A percentile compares a stretch with the other conserved stretches of the same genome.
phyloP scores from a whole-genome alignment of 1,284 basidiomycete genomes.

The Caloboletus firmus region DNA sequence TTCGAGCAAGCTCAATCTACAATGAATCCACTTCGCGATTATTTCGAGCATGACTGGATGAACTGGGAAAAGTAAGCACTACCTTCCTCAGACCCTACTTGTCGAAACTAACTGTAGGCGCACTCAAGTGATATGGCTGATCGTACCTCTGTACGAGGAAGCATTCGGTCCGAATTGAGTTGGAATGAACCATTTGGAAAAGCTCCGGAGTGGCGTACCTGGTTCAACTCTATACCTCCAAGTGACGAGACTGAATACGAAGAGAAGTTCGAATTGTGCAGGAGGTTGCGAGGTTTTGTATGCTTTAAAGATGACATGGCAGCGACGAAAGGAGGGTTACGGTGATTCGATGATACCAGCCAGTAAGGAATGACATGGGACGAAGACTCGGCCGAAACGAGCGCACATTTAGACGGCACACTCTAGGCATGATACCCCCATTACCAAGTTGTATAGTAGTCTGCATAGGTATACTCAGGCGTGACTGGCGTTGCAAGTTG shows the following conservation, averaged over 20 bases:
- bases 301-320: constrained; percentile 34
- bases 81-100: not conserved
- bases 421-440: constrained; percentile 25
- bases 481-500: not conserved
- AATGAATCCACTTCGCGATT: constrained; percentile 46
- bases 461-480: constrained; percentile 16
- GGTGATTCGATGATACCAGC: constrained; percentile 15
- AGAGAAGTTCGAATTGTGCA: constrained; percentile 31
- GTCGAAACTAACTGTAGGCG: not conserved
- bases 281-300: constrained; percentile 43
- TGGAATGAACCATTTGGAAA: constrained; percentile 54
- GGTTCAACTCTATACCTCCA: constrained; percentile 42
- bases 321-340: constrained; percentile 3
- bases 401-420: constrained; percentile 22
- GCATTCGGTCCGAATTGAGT: constrained; percentile 45
- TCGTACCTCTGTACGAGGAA: constrained; percentile 59
- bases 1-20: constrained; percentile 26
- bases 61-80: constrained; percentile 65
- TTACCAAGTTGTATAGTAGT: constrained; percentile 31
- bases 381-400: constrained; percentile 6
- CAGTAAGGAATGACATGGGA: constrained; percentile 17
- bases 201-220: constrained; percentile 52
- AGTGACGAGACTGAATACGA: constrained; percentile 21
- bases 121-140: constrained; percentile 67
- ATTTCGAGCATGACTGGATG: constrained; percentile 65